phyloP scores from a whole-genome alignment of 768 basidiomycete genomes.

The Pleurotus salmoneostramineus region DNA sequence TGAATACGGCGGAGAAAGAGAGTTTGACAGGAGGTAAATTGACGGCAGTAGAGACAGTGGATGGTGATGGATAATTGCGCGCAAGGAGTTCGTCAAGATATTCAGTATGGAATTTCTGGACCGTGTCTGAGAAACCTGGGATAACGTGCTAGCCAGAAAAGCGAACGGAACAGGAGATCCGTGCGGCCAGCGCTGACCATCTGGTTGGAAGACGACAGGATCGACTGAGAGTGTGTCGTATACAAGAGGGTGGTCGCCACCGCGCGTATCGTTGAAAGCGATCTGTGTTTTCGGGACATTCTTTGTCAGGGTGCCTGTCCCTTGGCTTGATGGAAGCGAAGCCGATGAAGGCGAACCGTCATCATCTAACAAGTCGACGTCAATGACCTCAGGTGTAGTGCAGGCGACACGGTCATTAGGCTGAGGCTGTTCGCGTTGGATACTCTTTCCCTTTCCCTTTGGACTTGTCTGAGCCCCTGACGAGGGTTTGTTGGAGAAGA shows the following conservation, averaged over 20 bases:
- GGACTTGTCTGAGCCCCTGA: conserved; percentile 13
- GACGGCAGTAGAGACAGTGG: conserved; percentile 69
- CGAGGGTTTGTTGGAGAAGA: conserved; percentile 18
- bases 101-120: conserved; percentile 71
- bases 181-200: conserved; percentile 38
- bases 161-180: conserved; percentile 54
- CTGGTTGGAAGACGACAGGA: conserved; percentile 39
- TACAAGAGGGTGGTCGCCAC: conserved; percentile 13
- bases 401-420: no score
- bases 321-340: neutral
- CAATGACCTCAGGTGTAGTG: conserved; percentile 11
- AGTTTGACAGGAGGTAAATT: conserved; percentile 80
- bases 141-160: conserved; percentile 64
- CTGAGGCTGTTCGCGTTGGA: no score
- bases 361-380: conserved; percentile 14
- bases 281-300: neutral
- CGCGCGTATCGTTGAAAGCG: neutral
- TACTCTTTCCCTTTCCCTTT: neutral
- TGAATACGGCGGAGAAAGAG: conserved; percentile 71
- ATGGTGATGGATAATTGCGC: conserved; percentile 61
- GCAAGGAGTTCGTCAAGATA: conserved; percentile 70
- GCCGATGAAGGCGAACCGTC: neutral
- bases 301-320: no score
- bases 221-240: conserved; percentile 41
- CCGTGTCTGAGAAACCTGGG: conserved; percentile 57